Percentiles rank a stretch among this genome's conserved stretches.
phyloP scores from a whole-genome alignment of 129 eudicot species.

The Helichrysum umbraculigerum region DNA sequence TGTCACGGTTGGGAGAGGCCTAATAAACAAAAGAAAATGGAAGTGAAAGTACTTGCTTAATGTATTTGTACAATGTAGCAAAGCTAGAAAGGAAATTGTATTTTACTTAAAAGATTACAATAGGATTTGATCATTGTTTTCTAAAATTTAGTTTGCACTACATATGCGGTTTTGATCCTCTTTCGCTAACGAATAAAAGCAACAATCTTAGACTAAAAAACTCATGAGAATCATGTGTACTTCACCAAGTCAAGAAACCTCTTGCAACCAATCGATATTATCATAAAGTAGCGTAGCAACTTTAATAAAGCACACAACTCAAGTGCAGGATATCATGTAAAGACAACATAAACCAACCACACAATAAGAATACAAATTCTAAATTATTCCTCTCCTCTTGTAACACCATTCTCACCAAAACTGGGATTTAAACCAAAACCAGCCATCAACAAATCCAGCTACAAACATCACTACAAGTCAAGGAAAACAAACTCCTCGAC shows the following conservation, averaged over 20 bases:
- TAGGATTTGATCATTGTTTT: not conserved
- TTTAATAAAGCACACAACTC: conserved; percentile 18
- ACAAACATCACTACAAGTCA: conserved; percentile 40
- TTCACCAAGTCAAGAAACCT: not conserved
- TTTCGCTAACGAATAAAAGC: not conserved
- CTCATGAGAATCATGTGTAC: not conserved
- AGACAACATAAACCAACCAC: conserved; percentile 12
- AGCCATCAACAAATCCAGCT: not conserved
- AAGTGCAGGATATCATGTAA: conserved; percentile 20
- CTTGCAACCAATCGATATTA: not conserved
- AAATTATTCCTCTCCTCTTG: conserved; percentile 21
- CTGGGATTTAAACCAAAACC: conserved; percentile 28
- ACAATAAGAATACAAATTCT: conserved; percentile 16
- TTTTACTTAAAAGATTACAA: no score
- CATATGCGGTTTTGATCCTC: not conserved
- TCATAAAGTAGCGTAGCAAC: not conserved
- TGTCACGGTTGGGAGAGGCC: no score
- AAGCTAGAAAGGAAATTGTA: not conserved
- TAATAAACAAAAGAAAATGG: no score
- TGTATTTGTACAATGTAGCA: not conserved
- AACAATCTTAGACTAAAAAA: not conserved
- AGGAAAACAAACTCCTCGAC: conserved; percentile 92
- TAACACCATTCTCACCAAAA: conserved; percentile 29
- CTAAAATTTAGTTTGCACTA: not conserved
- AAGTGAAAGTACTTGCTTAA: no score